Conservation (phyloP, 495 filamentous ascomycete genomes). For the Aspergillus avenaceus region DNA sequence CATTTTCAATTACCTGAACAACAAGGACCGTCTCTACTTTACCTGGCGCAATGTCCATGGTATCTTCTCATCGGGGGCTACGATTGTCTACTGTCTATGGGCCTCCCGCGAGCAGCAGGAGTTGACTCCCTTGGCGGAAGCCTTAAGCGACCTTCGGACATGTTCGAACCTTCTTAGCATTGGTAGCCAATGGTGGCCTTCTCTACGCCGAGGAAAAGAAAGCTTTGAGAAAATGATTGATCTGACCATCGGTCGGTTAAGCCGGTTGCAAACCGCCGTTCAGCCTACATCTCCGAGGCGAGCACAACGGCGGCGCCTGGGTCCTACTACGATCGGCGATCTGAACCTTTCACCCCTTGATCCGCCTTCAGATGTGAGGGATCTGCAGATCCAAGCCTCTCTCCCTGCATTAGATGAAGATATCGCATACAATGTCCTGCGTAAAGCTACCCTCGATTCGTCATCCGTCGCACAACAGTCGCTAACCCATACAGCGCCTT, state of each 20-base stretch:
- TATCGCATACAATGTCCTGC: no score
- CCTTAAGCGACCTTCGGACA: constrained; percentile 19
- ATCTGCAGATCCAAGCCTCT: no score
- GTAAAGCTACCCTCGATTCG: no score
- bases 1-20: constrained; percentile 17
- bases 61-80: constrained; percentile 21
- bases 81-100: constrained; percentile 23
- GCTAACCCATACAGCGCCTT: no score
- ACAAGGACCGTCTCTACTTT: constrained; percentile 13
- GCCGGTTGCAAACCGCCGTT: not conserved
- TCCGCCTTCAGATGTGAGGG: no score
- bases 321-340: not conserved
- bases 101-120: constrained; percentile 16
- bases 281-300: not conserved
- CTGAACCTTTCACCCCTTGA: not conserved
- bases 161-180: constrained; percentile 27
- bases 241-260: constrained; percentile 18
- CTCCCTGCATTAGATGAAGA: no score
- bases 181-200: constrained; percentile 25
- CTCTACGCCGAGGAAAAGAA: constrained; percentile 20
- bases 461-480: no score
- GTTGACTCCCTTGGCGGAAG: constrained; percentile 13
- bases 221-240: constrained; percentile 25
- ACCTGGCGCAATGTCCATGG: constrained; percentile 26
- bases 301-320: not conserved